Conservation (phyloP, 208 protist genomes). For the Phytomonas sp. region DNA sequence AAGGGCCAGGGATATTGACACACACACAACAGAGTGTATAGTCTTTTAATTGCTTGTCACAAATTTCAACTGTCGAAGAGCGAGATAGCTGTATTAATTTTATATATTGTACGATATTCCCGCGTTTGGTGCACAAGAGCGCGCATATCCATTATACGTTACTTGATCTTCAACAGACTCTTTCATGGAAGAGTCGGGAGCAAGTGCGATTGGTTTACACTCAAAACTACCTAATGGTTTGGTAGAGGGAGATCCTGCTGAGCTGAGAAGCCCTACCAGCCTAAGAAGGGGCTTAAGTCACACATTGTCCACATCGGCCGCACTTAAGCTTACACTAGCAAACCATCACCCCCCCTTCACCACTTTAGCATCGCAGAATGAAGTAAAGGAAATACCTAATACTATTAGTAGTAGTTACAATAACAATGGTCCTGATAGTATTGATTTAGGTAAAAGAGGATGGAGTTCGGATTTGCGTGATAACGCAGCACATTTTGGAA, state of each 20-base stretch:
- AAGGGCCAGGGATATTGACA: not conserved
- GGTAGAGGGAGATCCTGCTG: not conserved
- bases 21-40: not conserved
- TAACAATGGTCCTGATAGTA: not conserved
- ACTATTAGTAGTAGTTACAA: not conserved
- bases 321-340: not conserved
- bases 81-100: not conserved
- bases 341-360: not conserved
- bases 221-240: not conserved
- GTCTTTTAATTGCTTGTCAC: not conserved
- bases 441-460: not conserved
- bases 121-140: not conserved
- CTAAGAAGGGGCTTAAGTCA: not conserved
- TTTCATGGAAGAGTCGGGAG: not conserved
- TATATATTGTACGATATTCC: not conserved
- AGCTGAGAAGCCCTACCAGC: not conserved
- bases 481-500: not conserved
- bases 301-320: not conserved
- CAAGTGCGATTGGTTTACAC: not conserved
- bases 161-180: not conserved
- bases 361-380: not conserved
- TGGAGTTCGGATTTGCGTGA: not conserved
- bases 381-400: not conserved
- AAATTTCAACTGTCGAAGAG: not conserved
- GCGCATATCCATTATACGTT: not conserved